Percentiles rank a stretch among this genome's conserved stretches.
These are phyloP conservation scores for Colletotrichum truncatum DNA, from an alignment of 2,329 filamentous ascomycete genomes.

Conservation along the genomic window DNA sequence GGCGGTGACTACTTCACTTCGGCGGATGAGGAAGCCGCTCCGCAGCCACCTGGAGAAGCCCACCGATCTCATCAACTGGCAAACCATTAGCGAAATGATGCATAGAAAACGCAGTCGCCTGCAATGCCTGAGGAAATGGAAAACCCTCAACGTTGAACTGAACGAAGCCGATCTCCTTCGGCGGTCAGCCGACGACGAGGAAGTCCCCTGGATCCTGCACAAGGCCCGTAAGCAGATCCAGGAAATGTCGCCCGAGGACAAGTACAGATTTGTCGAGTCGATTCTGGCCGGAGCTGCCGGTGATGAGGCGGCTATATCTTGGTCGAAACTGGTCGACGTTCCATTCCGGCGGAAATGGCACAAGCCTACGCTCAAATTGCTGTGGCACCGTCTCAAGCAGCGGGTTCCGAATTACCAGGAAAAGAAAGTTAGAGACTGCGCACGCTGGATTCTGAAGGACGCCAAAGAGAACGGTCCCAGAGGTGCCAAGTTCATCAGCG, in stretches of 20 bases:
- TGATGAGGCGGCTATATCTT: conserved; percentile 56
- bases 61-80: conserved; percentile 67
- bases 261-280: conserved; percentile 51
- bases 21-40: conserved; percentile 49
- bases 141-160: conserved; percentile 47
- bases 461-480: conserved; percentile 35
- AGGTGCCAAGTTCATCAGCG: neutral
- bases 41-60: neutral
- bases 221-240: conserved; percentile 52
- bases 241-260: conserved; percentile 54
- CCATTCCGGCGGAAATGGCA: conserved; percentile 49
- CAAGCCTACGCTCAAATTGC: conserved; percentile 45
- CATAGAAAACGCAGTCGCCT: conserved; percentile 68
- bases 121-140: conserved; percentile 77
- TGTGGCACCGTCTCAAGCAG: conserved; percentile 50
- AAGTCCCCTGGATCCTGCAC: conserved; percentile 52
- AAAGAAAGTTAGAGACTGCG: conserved; percentile 44
- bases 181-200: too few relatives aligned
- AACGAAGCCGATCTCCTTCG: neutral
- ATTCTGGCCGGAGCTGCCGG: conserved; percentile 51
- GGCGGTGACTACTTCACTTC: conserved; percentile 63
- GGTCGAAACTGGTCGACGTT: conserved; percentile 54
- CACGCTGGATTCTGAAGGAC: conserved; percentile 44
- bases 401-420: conserved; percentile 41
- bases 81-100: conserved; percentile 70